Evolutionary conservation across 768 basidiomycete species (phyloP).

Genomic region (Rubroboletus satanas): DNA sequence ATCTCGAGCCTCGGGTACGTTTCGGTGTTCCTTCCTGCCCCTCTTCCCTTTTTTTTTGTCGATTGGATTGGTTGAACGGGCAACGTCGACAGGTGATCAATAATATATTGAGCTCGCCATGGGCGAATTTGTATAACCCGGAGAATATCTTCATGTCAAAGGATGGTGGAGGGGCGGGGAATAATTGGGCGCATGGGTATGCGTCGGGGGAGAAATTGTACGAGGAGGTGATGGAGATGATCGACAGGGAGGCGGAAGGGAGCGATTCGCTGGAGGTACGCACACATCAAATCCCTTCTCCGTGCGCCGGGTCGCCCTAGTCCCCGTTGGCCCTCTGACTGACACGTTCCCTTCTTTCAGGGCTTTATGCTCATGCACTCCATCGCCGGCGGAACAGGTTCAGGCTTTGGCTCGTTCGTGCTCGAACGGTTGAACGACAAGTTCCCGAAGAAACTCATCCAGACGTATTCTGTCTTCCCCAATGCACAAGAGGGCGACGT

Average conservation of each 20-base stretch:
- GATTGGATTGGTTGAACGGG: not conserved
- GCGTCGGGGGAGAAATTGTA: constrained; percentile 85
- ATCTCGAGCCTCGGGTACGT: constrained; percentile 91
- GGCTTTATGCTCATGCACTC: constrained; percentile 99
- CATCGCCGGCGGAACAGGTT: constrained; percentile 97
- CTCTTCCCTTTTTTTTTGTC: not conserved
- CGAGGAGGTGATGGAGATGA: constrained; percentile 98
- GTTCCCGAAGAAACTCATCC: constrained; percentile 98
- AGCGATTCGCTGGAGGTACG: constrained; percentile 93
- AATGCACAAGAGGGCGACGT: constrained; percentile 92
- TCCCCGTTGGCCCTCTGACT: not conserved
- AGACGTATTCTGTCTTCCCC: constrained; percentile 98
- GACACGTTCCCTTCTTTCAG: constrained; percentile 39
- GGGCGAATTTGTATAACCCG: constrained; percentile 87
- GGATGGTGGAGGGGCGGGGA: constrained; percentile 98
- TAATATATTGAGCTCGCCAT: constrained; percentile 84
- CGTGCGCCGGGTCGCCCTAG: not conserved
- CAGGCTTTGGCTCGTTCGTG: constrained; percentile 96
- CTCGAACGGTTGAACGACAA: constrained; percentile 95
- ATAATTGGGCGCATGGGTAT: constrained; percentile 98
- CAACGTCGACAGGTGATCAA: constrained; percentile 78
- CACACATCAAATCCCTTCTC: not conserved
- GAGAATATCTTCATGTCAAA: constrained; percentile 96
- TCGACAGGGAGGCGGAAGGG: constrained; percentile 96
- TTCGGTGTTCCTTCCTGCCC: too few relatives aligned